Conservation (phyloP, 768 basidiomycete species). For the Collybiopsis confluens region DNA sequence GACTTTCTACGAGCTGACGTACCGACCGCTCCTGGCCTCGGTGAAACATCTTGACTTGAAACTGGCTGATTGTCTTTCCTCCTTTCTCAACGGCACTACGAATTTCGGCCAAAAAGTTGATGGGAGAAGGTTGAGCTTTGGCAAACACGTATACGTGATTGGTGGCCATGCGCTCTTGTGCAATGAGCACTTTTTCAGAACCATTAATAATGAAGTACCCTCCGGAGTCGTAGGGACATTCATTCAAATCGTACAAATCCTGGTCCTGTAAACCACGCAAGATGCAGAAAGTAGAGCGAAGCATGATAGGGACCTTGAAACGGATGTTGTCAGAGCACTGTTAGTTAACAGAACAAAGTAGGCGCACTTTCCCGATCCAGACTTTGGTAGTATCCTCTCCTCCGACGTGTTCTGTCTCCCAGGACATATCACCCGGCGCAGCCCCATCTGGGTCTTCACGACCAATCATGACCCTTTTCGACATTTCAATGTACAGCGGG, state of each 20-base stretch:
- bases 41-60: slow-evolving; percentile 97
- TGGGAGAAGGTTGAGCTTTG: slow-evolving; percentile 93
- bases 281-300: slow-evolving; percentile 93
- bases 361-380: slow-evolving; percentile 86
- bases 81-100: slow-evolving; percentile 97
- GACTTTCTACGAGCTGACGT: slow-evolving; percentile 26
- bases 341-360: not conserved
- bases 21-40: slow-evolving; percentile 86
- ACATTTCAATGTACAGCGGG: slow-evolving; percentile 94
- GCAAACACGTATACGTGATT: slow-evolving; percentile 99
- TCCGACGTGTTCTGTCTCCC: slow-evolving; percentile 72
- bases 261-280: slow-evolving; percentile 74
- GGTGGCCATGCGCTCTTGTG: slow-evolving; percentile 98
- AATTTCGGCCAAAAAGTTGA: slow-evolving; percentile 95
- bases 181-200: slow-evolving; percentile 99
- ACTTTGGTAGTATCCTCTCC: slow-evolving; percentile 73
- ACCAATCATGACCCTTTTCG: slow-evolving; percentile 76
- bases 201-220: slow-evolving; percentile 99
- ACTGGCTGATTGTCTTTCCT: slow-evolving; percentile 96
- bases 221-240: slow-evolving; percentile 98
- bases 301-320: slow-evolving; percentile 91
- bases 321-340: not conserved
- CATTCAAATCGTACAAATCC: slow-evolving; percentile 87
- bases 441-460: slow-evolving; percentile 77
- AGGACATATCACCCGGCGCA: slow-evolving; percentile 76